These are phyloP conservation scores for Cinnamomum micranthum DNA, from an alignment of 164 flowering plant genomes.

Conservation along the genomic window DNA sequence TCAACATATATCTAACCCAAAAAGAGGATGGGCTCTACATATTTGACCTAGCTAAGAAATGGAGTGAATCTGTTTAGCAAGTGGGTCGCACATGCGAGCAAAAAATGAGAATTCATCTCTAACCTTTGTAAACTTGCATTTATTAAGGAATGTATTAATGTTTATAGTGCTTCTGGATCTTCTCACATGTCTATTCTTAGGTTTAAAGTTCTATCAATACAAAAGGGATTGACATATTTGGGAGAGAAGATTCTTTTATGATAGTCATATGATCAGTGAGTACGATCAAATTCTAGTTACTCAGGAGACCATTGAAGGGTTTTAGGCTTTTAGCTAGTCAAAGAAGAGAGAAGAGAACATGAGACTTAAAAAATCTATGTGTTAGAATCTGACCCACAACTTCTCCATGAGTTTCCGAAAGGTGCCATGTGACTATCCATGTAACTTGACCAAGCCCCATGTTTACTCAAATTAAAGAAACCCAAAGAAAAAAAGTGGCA, in stretches of 20 bases:
- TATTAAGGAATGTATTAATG: not conserved
- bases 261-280: not conserved
- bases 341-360: not conserved
- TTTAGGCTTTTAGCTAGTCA: not conserved
- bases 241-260: not conserved
- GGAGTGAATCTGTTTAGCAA: too few relatives aligned
- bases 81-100: too few relatives aligned
- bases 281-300: not conserved
- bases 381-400: not conserved
- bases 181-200: not conserved
- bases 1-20: too few relatives aligned
- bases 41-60: too few relatives aligned
- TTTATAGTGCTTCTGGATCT: not conserved
- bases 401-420: not conserved
- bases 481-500: not conserved
- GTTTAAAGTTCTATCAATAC: not conserved
- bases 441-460: not conserved
- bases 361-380: not conserved
- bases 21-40: too few relatives aligned
- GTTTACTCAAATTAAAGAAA: not conserved
- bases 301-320: not conserved
- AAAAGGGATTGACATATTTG: not conserved
- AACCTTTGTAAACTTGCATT: not conserved
- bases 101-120: too few relatives aligned
- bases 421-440: not conserved